Evolutionary conservation across 306 rosid species (phyloP).

Genomic region (Corylus americana): DNA sequence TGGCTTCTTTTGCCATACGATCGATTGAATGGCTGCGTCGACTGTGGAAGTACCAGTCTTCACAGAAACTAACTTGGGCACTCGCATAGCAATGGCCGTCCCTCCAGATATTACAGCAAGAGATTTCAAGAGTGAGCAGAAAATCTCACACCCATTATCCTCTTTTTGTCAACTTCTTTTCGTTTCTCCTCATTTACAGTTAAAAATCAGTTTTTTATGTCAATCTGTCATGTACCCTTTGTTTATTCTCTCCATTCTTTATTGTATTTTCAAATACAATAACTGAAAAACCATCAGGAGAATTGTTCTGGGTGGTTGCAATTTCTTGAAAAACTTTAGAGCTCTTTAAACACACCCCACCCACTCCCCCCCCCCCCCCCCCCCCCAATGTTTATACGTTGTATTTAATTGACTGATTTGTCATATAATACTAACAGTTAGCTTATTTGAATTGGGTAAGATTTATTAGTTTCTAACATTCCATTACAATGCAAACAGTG

Average conservation of each 20-base stretch:
- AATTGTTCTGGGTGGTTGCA: neutral
- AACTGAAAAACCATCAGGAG: neutral
- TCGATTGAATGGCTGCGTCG: constrained; percentile 17
- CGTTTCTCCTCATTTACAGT: neutral
- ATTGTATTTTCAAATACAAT: neutral
- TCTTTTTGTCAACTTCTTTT: neutral
- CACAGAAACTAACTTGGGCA: constrained; percentile 66
- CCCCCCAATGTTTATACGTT: too few relatives aligned
- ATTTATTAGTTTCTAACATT: too few relatives aligned
- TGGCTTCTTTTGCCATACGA: neutral
- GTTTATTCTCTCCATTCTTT: neutral
- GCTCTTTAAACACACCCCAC: neutral
- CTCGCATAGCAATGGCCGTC: constrained; percentile 59
- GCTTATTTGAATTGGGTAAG: too few relatives aligned
- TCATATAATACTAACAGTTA: too few relatives aligned
- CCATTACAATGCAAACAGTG: neutral
- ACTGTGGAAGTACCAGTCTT: constrained; percentile 54
- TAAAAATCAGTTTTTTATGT: neutral
- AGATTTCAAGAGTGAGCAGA: constrained; percentile 64
- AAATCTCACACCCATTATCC: neutral
- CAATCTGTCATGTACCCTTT: neutral
- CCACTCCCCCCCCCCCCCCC: too few relatives aligned
- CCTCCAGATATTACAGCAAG: constrained; percentile 49
- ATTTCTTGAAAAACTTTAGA: neutral
- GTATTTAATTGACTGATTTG: neutral